Evolutionary conservation across 495 filamentous ascomycete species (phyloP), one percentile per base, ranked within the genome.

Genomic region (Penicillium lividum): DNA sequence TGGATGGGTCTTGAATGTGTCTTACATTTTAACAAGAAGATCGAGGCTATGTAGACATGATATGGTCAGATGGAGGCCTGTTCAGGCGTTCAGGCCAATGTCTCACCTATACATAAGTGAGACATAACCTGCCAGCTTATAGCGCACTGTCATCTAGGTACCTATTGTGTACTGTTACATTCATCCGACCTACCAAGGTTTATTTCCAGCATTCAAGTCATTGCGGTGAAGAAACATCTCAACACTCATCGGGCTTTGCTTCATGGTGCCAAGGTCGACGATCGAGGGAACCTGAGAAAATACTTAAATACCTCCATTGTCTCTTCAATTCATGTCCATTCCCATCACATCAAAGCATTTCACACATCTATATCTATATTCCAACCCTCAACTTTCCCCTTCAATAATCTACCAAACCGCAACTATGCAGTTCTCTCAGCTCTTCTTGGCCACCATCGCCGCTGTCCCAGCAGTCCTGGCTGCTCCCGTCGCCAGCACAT

Each of bases 371-470:
- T 9, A 52, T 36, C 49, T 13, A 40, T 31, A n/a, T 18, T 25
- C 33, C 9, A 34, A 25, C 16, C 25, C 22, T 40, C 34, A 15
- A 46, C 15, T 3, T 30, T 18, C 9, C 6, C 31, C 36, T 52
- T 30, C 46, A 27, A 51, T 22, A 25, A 53, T 47, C 53, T 40
- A 62, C 33, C 56, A 53, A n/a, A 31, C 28, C 58, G 46, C 57
- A 64, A 79, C 42, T 52, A 84, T 84, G 82, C 78, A 82, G 51
- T 60, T 80, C 73, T 66, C 72, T 53, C 69, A 72, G 63, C 47
- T 73, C 62, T 54, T 80, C 58, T 51, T 68, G 22, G 44, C 77
- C 58, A 49, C 71, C 62, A 54, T 76, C 66, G 48, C 72, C 59
- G 73, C 75, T 51, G 63, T 75, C 48, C 54, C 69, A 46, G 63